Evolutionary conservation across 805 yeast genomes (phyloP), one percentile per base, ranked within the genome.

Genomic region (Clavispora carvajalis): DNA sequence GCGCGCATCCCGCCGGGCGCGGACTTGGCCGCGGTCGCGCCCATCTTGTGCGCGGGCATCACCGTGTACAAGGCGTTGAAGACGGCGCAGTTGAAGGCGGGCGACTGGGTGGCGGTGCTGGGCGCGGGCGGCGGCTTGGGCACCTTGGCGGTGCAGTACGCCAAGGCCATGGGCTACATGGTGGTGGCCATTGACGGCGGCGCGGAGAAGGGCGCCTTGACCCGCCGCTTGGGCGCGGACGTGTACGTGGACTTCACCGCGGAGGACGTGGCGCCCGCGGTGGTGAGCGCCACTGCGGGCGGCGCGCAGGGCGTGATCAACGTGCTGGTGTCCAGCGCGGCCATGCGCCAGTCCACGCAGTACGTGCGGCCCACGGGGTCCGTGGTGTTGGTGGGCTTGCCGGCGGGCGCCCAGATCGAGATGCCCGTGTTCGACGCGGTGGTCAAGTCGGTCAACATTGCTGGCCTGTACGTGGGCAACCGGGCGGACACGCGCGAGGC

Each of bases 101-200:
- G 46, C 23, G 37, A 43, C 26, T 43, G 43, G 43, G 46, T 43
- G 21, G 46, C 46, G 34, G 29, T 43, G 22, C 40, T 43, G 21
- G 46, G 46, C 23, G 46, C 46, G 23, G 46, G 39, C 25, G 46
- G 46, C 29, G 46, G 46, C 22, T 39, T 43, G 39, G 46, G 46
- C 37, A 19, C 46, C 8, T 34, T 43, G 37, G 46, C 46, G 16
- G 37, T 43, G 18, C 46, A 43, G 36, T 43, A 43, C 41, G 46
- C 46, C 35, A 39, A 37, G 41, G 46, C 46, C 18, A 39, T 43
- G 46, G 46, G 46, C 35, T 43, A 37, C 41, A 22, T 35, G 37
- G 43, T 39, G 24, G 39, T 43, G 23, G 46, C 35, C 35, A 39
- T 43, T 29, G 46, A 43, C 36, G 46, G 43, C 22, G 46, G 46